A percentile compares a stretch with the other conserved stretches of the same genome.
These are phyloP conservation scores for Royoungia palumana DNA, from an alignment of 768 basidiomycete genomes.

Conservation along the genomic window DNA sequence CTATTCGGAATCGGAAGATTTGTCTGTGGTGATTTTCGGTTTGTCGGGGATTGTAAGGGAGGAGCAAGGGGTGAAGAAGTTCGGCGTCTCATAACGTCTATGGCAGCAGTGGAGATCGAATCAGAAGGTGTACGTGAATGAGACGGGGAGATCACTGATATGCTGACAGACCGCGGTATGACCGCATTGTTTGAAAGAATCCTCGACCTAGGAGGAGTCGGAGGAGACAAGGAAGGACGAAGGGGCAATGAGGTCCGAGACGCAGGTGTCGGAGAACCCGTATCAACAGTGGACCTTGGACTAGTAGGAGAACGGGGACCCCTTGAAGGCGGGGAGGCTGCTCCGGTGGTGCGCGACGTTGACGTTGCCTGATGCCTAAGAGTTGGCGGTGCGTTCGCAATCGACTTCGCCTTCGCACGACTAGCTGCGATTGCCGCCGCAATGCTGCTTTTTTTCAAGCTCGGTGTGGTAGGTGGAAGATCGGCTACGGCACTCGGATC, in stretches of 20 bases:
- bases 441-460: constrained; percentile 73
- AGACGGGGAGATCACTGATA: constrained; percentile 26
- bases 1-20: constrained; percentile 35
- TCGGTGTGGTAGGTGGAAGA: constrained; percentile 51
- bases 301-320: constrained; percentile 40
- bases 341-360: constrained; percentile 49
- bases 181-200: constrained; percentile 36
- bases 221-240: constrained; percentile 46
- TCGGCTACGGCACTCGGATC: constrained; percentile 42
- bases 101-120: constrained; percentile 15
- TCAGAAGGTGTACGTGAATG: constrained; percentile 49
- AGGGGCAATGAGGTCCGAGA: constrained; percentile 49
- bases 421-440: constrained; percentile 89
- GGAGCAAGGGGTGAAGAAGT: constrained; percentile 49
- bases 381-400: constrained; percentile 76
- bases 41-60: constrained; percentile 28
- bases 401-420: constrained; percentile 81
- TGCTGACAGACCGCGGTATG: constrained; percentile 45
- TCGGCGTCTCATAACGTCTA: constrained; percentile 37
- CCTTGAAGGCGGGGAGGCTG: constrained; percentile 41
- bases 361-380: constrained; percentile 82
- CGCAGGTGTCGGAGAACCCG: constrained; percentile 36
- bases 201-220: constrained; percentile 41
- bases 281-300: constrained; percentile 39
- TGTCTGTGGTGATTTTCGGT: constrained; percentile 40